Evolutionary conservation across 2,329 filamentous ascomycete genomes (phyloP), one percentile per base, ranked within the genome.

Genomic region (Pseudocercospora vitis): DNA sequence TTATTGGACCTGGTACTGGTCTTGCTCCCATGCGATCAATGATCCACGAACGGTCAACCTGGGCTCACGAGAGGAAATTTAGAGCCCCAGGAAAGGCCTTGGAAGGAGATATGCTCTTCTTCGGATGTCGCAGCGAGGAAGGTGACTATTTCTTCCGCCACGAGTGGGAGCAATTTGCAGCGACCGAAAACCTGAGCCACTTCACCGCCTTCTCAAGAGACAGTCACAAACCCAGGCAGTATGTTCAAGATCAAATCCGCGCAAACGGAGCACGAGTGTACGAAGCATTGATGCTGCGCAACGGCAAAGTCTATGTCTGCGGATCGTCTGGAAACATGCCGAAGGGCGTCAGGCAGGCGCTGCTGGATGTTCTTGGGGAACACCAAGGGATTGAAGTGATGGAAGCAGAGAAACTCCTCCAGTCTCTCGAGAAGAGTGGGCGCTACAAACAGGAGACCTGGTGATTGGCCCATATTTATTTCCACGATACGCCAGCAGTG

Each of bases 1-100:
- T 91, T 65, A 82, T 96, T 49, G 90, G 86, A 1, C 88, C 91
- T 0, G 91, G 91, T 2, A 96, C 91, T 0, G 91, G 91, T 5
- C 76, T 96, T 26, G 92, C 91, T 0, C 91, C 92, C 0, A 84
- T 96, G 65, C 84, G 91, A 2, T 83, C 87, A 3, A 78, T 96
- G 61, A 78, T 94, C n/a, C 85, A 87, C 68, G 86, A 95, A 61
- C 86, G 90, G 21, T 64, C 69, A 16, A 51, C 61, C 7, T 77
- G 74, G 74, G 64, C 70, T 16, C 57, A 71, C 4, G 14, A 23
- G 9, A 40, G 12, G 6, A 8, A 32, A 6, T 6, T 19, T 1
- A 54, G 26, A 26, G 31, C 3, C 48, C 12, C 47, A 12, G 56
- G 54, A 2, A 53, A 55, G n/a, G 14, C 53, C 4, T 53, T 68